Base-by-base conservation (phyloP, 2,329 filamentous ascomycete genomes). In the Colletotrichum siamense region DNA sequence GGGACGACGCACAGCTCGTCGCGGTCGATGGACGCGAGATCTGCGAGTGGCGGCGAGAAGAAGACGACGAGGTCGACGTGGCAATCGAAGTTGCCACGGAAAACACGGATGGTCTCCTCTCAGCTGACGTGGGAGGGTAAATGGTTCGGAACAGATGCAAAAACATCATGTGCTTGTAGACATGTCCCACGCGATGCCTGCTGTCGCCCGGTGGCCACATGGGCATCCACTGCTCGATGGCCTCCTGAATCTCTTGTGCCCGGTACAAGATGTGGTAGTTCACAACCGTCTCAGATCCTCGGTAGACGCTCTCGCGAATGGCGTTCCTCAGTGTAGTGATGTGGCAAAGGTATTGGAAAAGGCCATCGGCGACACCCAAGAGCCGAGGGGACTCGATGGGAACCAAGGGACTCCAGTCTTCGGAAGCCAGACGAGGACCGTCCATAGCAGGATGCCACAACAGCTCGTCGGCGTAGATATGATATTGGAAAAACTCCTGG, bases 401-500 rank as follows among this genome's bases (percentile, higher is more conserved):
- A 2, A 84, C 79, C 52, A 84, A 78, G 4, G 87, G 84, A 39
- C 84, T 82, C 87, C 88, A 89, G 57, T 87, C 84, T 68, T 88
- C 86, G 1, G 84, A 84, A n/a, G 85, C 85, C 10, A 88, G 81
- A 9, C 84, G 85, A 16, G 81, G 81, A 28, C 81, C 83, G 59
- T 80, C 80, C 24, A 82, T 83, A 77, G 84, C 85, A 18, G 87
- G 87, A 71, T 88, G 87, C 81, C 87, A 88, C 68, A 93, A 86
- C 3, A 93, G 84, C 77, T 93, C 91, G 79, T 93, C 91, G n/a
- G 91, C 91, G 76, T 89, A 91, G 55, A 93, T 91, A 83, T 97
- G 95, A 80, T 97, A 98, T 82, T 96, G 94, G 84, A 98, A 96
- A 85, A 98, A 96, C 82, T 95, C 93, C 77, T 93, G 93, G 75